phyloP scores from a whole-genome alignment of 345 rosid species.

The rapeseed (Brassica napus) region DNA sequence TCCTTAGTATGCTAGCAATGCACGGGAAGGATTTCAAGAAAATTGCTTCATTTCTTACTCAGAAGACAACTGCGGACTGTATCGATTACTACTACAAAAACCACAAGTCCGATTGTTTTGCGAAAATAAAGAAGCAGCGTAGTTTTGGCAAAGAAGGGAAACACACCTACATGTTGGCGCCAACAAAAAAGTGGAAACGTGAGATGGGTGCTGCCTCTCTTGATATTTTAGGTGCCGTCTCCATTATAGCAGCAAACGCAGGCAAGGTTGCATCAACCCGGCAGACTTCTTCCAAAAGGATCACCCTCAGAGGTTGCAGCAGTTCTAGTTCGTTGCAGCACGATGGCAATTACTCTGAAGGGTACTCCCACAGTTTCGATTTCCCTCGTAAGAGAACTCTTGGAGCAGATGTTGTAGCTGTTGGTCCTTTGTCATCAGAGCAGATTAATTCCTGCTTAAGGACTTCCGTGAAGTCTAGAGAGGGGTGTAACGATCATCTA shows the following conservation, averaged over 20 bases:
- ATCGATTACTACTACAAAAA: constrained; percentile 96
- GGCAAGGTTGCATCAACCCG: constrained; percentile 46
- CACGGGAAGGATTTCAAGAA: constrained; percentile 85
- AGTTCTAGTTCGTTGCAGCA: constrained; percentile 48
- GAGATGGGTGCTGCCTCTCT: constrained; percentile 72
- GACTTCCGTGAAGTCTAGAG: constrained; percentile 61
- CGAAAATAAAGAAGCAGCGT: constrained; percentile 73
- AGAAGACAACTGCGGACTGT: constrained; percentile 95
- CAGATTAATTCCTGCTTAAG: constrained; percentile 83
- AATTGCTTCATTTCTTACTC: constrained; percentile 82
- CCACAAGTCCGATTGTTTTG: constrained; percentile 90
- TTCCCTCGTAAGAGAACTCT: constrained; percentile 63
- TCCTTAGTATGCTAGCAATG: constrained; percentile 66
- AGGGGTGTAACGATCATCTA: constrained; percentile 46
- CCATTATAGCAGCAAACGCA: constrained; percentile 71
- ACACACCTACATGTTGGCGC: constrained; percentile 58
- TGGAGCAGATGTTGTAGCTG: constrained; percentile 86
- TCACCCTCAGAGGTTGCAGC: constrained; percentile 45
- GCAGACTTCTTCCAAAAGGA: constrained; percentile 47
- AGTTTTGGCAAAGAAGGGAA: constrained; percentile 57
- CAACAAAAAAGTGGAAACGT: constrained; percentile 70
- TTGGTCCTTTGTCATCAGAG: constrained; percentile 83
- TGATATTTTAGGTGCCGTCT: constrained; percentile 74
- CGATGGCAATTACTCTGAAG: constrained; percentile 50
- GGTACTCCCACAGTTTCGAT: constrained; percentile 53